Evolutionary conservation across 164 flowering plant genomes (phyloP).

Genomic region (Nelumbo lutea): DNA sequence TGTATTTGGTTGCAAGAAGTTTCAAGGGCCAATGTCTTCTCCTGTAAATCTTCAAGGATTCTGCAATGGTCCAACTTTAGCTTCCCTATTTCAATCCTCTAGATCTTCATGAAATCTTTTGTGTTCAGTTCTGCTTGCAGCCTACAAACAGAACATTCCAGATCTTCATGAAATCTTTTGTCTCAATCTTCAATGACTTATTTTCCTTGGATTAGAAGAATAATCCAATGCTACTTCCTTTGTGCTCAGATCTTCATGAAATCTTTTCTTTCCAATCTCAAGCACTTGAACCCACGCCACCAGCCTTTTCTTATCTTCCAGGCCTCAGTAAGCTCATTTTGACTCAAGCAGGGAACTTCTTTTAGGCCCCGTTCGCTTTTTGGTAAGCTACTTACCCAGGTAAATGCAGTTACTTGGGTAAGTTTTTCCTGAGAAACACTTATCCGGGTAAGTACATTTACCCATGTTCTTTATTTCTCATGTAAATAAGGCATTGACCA

Average conservation of each 20-base stretch:
- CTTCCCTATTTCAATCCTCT: too few relatives aligned
- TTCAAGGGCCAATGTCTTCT: too few relatives aligned
- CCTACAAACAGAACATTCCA: slow-evolving; percentile 23
- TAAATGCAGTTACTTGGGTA: too few relatives aligned
- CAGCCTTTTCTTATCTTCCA: slow-evolving; percentile 27
- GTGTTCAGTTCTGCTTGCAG: slow-evolving; percentile 29
- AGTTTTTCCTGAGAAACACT: too few relatives aligned
- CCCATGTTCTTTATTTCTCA: too few relatives aligned
- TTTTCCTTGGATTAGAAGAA: slow-evolving; percentile 20
- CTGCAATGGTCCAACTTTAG: too few relatives aligned
- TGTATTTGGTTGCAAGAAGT: too few relatives aligned
- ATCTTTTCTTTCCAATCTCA: slow-evolving; percentile 25
- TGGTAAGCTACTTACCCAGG: too few relatives aligned
- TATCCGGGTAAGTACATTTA: too few relatives aligned
- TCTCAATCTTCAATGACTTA: slow-evolving; percentile 26
- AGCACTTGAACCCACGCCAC: slow-evolving; percentile 24
- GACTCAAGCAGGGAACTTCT: slow-evolving; percentile 27
- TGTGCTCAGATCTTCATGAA: slow-evolving; percentile 22
- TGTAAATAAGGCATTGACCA: too few relatives aligned
- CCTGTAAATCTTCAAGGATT: too few relatives aligned
- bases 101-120: slow-evolving; percentile 21
- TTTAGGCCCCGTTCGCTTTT: neutral
- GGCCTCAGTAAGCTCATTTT: slow-evolving; percentile 33
- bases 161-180: slow-evolving; percentile 27
- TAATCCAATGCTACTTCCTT: slow-evolving; percentile 39